Percentiles rank a stretch among this genome's conserved stretches.
phyloP scores from a whole-genome alignment of 179 eudicot species.

The Gypsophila paniculata region DNA sequence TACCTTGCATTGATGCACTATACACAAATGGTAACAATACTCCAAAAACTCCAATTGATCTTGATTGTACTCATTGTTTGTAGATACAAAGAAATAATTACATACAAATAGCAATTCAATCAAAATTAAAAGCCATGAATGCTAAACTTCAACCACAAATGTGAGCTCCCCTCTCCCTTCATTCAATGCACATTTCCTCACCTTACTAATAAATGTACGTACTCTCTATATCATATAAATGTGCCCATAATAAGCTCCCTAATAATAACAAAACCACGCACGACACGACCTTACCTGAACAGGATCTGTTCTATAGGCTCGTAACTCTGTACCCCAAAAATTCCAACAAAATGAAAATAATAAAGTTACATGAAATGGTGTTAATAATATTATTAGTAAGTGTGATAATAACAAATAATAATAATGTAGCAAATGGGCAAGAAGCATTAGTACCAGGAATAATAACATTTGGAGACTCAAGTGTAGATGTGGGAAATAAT shows the following conservation, averaged over 20 bases:
- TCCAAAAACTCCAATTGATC: neutral
- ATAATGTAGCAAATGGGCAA: constrained; percentile 37
- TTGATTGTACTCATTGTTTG: neutral
- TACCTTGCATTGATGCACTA: neutral
- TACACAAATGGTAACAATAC: neutral
- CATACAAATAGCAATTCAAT: neutral
- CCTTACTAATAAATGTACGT: constrained; percentile 24
- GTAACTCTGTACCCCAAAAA: neutral
- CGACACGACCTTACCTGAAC: too few relatives aligned
- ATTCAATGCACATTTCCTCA: constrained; percentile 29
- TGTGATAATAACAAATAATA: constrained; percentile 23
- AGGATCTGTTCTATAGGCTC: too few relatives aligned
- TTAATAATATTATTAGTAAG: constrained; percentile 6
- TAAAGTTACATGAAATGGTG: neutral
- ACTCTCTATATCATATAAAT: constrained; percentile 13
- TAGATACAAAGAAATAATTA: neutral
- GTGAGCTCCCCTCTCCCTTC: constrained; percentile 7
- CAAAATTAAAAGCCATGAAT: constrained; percentile 15
- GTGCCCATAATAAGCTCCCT: neutral
- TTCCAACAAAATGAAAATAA: constrained; percentile 8
- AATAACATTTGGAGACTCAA: constrained; percentile 78
- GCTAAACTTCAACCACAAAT: constrained; percentile 20
- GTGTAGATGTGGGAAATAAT: constrained; percentile 82
- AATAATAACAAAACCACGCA: too few relatives aligned
- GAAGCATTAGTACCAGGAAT: constrained; percentile 65